Percentiles rank a stretch among this genome's conserved stretches.
These are phyloP conservation scores for Halteria grandinella DNA, from an alignment of 73 alveolate genomes.

Conservation along the genomic window DNA sequence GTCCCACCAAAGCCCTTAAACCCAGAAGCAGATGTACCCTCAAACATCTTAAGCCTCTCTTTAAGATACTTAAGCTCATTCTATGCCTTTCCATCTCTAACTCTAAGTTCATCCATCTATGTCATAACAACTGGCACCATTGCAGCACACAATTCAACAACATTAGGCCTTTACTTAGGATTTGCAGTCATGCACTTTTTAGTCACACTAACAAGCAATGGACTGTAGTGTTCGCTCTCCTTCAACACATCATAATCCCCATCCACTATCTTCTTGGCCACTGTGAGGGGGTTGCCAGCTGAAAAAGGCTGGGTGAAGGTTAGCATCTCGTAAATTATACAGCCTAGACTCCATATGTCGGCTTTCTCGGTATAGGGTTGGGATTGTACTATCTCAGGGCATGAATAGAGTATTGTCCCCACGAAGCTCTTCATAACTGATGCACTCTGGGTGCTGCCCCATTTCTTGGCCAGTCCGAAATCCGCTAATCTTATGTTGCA, in stretches of 20 bases:
- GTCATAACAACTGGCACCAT: conserved; percentile 60
- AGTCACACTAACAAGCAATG: conserved; percentile 50
- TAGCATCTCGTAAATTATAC: conserved; percentile 67
- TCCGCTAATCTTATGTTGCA: conserved; percentile 90
- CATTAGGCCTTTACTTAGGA: conserved; percentile 68
- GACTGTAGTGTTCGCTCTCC: conserved; percentile 51
- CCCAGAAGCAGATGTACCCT: conserved; percentile 52
- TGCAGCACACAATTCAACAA: conserved; percentile 41
- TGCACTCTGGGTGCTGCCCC: conserved; percentile 72
- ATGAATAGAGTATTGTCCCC: conserved; percentile 84
- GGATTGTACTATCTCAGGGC: conserved; percentile 87
- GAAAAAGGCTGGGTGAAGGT: conserved; percentile 71
- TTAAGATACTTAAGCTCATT: conserved; percentile 31
- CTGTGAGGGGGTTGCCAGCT: conserved; percentile 77
- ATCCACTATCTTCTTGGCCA: conserved; percentile 77
- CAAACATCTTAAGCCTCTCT: conserved; percentile 30
- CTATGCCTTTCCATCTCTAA: conserved; percentile 18
- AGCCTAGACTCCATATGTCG: conserved; percentile 77
- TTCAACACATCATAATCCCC: conserved; percentile 67
- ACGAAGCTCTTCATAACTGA: conserved; percentile 80
- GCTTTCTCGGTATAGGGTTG: conserved; percentile 77
- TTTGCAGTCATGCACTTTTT: conserved; percentile 69
- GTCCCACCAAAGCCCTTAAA: conserved; percentile 15
- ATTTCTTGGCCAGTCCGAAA: conserved; percentile 95
- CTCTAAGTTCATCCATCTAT: conserved; percentile 63